phyloP scores from a whole-genome alignment of 768 basidiomycete species.

The Kwoniella europaea region DNA sequence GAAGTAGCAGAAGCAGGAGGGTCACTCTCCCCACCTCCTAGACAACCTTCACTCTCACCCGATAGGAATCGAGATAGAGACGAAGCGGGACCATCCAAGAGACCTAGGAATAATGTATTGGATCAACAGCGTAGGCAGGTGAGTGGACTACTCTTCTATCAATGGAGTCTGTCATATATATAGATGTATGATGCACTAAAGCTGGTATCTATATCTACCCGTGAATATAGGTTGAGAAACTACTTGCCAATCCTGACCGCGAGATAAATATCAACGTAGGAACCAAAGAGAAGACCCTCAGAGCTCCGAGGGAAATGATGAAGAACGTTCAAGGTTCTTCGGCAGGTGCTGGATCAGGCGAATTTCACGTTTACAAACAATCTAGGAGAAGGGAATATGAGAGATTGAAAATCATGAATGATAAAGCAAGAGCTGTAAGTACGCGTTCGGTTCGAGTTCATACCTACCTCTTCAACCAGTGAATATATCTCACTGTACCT shows the following conservation, averaged over 20 bases:
- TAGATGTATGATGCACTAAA: too few species aligned
- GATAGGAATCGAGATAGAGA: conserved; percentile 5
- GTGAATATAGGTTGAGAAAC: conserved; percentile 73
- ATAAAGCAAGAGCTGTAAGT: conserved; percentile 74
- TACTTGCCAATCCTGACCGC: conserved; percentile 87
- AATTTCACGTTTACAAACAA: conserved; percentile 99
- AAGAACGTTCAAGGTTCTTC: conserved; percentile 98
- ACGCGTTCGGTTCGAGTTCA: too few species aligned
- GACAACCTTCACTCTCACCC: conserved; percentile 17
- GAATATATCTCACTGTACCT: too few species aligned
- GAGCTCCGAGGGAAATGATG: conserved; percentile 71
- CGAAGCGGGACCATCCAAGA: conserved; percentile 33
- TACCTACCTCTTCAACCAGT: too few species aligned
- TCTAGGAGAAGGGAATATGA: conserved; percentile 93
- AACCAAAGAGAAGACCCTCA: conserved; percentile 77
- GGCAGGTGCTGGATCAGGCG: conserved; percentile 95
- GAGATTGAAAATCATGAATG: conserved; percentile 86
- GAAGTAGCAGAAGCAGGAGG: conserved; percentile 10
- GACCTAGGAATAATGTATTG: conserved; percentile 11
- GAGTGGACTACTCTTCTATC: background rate
- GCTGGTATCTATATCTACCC: background rate
- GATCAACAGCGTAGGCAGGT: conserved; percentile 64
- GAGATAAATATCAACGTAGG: conserved; percentile 77
- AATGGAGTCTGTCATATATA: too few species aligned
- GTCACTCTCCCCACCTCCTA: conserved; percentile 10